phyloP scores from a whole-genome alignment of 2,329 filamentous ascomycete species.

The Verticillium longisporum region DNA sequence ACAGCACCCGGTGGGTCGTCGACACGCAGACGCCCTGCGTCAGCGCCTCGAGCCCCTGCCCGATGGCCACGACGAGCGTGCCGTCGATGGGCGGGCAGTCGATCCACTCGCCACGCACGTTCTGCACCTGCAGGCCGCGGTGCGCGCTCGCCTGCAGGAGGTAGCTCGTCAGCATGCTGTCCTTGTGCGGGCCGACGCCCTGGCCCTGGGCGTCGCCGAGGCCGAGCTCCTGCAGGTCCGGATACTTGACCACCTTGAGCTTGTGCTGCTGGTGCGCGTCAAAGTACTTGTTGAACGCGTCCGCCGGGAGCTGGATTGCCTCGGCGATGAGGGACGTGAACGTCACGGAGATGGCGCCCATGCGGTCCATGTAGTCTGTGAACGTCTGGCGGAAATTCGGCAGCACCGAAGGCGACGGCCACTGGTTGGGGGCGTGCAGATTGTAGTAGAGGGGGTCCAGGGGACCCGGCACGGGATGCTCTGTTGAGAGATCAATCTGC shows the following conservation, averaged over 20 bases:
- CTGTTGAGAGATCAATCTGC: constrained; percentile 80
- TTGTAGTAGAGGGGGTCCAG: constrained; percentile 66
- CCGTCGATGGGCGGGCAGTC: constrained; percentile 70
- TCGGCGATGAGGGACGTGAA: constrained; percentile 81
- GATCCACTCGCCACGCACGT: constrained; percentile 71
- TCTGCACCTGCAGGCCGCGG: constrained; percentile 75
- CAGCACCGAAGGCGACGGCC: constrained; percentile 58
- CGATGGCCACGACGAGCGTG: constrained; percentile 81
- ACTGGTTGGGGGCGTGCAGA: constrained; percentile 71
- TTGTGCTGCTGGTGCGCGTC: constrained; percentile 73
- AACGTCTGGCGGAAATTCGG: constrained; percentile 64
- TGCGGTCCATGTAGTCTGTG: constrained; percentile 67
- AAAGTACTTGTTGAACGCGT: constrained; percentile 74
- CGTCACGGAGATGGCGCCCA: constrained; percentile 64
- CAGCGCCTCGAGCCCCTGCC: constrained; percentile 79
- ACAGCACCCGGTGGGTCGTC: constrained; percentile 80
- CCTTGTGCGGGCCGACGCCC: constrained; percentile 74
- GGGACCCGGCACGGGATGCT: constrained; percentile 58
- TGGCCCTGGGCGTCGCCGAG: constrained; percentile 39
- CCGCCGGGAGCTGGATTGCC: constrained; percentile 63
- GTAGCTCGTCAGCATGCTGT: constrained; percentile 77
- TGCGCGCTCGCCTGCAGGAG: constrained; percentile 75
- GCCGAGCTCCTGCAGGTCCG: constrained; percentile 58
- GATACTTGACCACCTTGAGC: constrained; percentile 84
- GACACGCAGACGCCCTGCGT: constrained; percentile 76